These are phyloP conservation scores for Cercospora citrullina DNA, from an alignment of 2,329 filamentous ascomycete species.

Conservation along the genomic window DNA sequence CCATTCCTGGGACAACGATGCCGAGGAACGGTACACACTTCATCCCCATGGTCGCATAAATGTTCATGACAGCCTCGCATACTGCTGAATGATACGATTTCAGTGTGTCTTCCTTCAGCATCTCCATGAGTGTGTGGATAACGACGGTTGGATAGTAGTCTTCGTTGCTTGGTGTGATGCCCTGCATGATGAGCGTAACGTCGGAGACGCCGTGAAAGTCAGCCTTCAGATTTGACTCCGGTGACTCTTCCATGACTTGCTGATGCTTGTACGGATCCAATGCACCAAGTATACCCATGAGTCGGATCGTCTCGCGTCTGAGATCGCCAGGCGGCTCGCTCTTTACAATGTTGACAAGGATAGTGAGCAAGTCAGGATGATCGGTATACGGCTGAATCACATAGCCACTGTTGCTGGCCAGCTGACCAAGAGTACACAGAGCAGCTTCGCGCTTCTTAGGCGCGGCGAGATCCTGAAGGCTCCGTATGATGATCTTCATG, in stretches of 20 bases:
- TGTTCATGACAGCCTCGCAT: slow-evolving; percentile 97
- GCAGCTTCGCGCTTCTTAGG: slow-evolving; percentile 88
- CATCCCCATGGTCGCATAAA: slow-evolving; percentile 92
- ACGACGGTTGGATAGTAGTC: slow-evolving; percentile 98
- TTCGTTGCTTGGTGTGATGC: slow-evolving; percentile 91
- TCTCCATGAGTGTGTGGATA: slow-evolving; percentile 89
- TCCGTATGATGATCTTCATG: slow-evolving; percentile 93
- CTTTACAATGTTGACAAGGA: slow-evolving; percentile 91
- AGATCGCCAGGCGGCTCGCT: slow-evolving; percentile 84
- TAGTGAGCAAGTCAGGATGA: slow-evolving; percentile 88
- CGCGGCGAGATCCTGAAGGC: slow-evolving; percentile 90
- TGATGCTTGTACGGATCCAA: slow-evolving; percentile 96
- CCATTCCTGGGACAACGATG: slow-evolving; percentile 90
- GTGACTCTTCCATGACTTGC: slow-evolving; percentile 85
- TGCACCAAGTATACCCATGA: slow-evolving; percentile 93
- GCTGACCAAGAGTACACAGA: slow-evolving; percentile 82
- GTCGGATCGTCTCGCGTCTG: slow-evolving; percentile 89
- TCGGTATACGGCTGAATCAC: slow-evolving; percentile 95
- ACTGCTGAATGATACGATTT: slow-evolving; percentile 89
- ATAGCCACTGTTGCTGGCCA: slow-evolving; percentile 95
- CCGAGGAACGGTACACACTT: slow-evolving; percentile 95
- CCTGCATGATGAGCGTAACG: slow-evolving; percentile 97
- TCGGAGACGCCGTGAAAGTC: slow-evolving; percentile 76
- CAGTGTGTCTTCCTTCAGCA: slow-evolving; percentile 86
- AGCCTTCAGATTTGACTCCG: slow-evolving; percentile 72